These are phyloP conservation scores for Sphagnum fallax DNA, from an alignment of 228 moss, liverwort and hornwort genomes.

Conservation along the genomic window DNA sequence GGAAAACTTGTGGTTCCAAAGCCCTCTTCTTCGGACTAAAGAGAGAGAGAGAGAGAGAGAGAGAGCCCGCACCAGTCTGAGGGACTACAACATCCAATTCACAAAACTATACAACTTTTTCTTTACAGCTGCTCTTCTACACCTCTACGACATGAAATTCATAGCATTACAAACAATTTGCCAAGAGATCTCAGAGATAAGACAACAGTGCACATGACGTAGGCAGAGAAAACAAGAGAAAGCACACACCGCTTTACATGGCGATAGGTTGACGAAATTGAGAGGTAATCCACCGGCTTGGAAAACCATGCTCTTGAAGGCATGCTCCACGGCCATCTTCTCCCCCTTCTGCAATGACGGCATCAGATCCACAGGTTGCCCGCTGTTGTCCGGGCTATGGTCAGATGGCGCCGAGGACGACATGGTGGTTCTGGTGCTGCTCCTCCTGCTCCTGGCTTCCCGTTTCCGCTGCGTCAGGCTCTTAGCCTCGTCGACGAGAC, in stretches of 20 bases:
- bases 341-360: constrained; percentile 47
- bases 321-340: constrained; percentile 50
- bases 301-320: constrained; percentile 48
- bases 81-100: too few species aligned
- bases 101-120: too few species aligned
- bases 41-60: too few species aligned
- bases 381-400: constrained; percentile 34
- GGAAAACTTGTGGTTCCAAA: too few species aligned
- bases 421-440: background rate
- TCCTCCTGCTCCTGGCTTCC: constrained; percentile 38
- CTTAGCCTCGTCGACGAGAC: constrained; percentile 46
- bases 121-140: too few species aligned
- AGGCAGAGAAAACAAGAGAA: background rate
- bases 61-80: too few species aligned
- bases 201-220: too few species aligned
- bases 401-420: constrained; percentile 18
- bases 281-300: constrained; percentile 43
- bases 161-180: too few species aligned
- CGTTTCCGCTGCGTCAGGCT: constrained; percentile 51
- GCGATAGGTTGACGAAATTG: constrained; percentile 23
- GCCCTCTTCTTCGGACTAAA: too few species aligned
- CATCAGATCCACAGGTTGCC: constrained; percentile 54
- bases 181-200: too few species aligned
- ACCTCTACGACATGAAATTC: too few species aligned
- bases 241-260: background rate